Base-by-base conservation (phyloP, 495 filamentous ascomycete species). In the Penicillium roqueforti region DNA sequence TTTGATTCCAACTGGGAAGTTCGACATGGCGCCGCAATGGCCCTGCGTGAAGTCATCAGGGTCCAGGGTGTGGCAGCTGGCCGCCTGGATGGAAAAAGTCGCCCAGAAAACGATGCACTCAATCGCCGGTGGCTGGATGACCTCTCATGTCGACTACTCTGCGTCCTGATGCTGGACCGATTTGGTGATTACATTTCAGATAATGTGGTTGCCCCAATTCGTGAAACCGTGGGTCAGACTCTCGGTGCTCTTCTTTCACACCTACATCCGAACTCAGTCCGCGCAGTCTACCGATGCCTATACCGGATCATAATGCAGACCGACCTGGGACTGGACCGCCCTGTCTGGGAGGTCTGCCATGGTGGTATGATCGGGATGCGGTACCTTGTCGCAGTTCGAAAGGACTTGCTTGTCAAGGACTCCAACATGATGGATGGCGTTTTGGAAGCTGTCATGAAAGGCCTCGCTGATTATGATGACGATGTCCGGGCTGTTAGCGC, bases 131-230 rank as follows among this genome's bases (percentile, higher is more conserved):
- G 89, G 90, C 77, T 97, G 14, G 89, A 96, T 64, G 93, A 98
- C 60, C 77, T 97, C 34, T 89, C 92, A 14, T 97, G 92, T 64
- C 87, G 91, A 29, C 75, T 98, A 22, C 88, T 90, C 63, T 95
- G 90, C 68, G 91, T 97, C 46, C 87, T 97, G 56, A 97, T 97
- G 86, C 83, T 98, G 1, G 93, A 98, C 70, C 84, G 91, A 45
- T 98, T 98, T 61, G 95, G 91, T 43, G 93, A 98, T 68, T 97
- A 97, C 71, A 91, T 95, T 51, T 96, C 92, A 6, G 93, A 98
- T 67, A 97, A 88, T 51, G 95, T 93, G 5, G 90, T 98, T 34
- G 93, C 93, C 2, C 93, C 93, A 1, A 96, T 98, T 54, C 80
- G 93, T 56, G 93, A 98, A 71, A 96, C 93, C 0, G 88, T 95